Percentiles rank a stretch among this genome's conserved stretches.
phyloP scores from a whole-genome alignment of 83 land plant species.

The Thuja plicata region DNA sequence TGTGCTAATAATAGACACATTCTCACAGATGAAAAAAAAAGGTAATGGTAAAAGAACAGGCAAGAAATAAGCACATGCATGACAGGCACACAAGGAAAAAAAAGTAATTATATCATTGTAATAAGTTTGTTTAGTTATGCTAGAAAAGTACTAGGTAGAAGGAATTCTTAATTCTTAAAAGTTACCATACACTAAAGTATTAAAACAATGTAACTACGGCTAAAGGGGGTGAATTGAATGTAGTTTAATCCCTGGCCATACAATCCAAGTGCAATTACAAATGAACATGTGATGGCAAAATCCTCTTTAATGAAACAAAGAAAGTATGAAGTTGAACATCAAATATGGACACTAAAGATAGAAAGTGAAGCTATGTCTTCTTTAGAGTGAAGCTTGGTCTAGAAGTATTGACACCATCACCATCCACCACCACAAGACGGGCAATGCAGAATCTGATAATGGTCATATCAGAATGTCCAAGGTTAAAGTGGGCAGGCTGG shows the following conservation, averaged over 20 bases:
- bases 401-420: neutral
- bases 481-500: neutral
- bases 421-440: neutral
- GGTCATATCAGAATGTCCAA: neutral
- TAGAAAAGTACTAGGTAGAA: neutral
- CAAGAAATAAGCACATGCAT: neutral
- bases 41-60: too few relatives aligned
- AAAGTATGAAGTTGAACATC: neutral
- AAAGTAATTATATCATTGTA: neutral
- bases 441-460: neutral
- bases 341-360: neutral
- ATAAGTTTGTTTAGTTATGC: neutral
- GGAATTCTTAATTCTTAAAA: neutral
- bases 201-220: neutral
- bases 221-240: neutral
- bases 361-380: neutral
- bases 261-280: neutral
- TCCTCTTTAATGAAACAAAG: neutral
- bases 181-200: too few relatives aligned
- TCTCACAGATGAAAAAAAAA: too few relatives aligned
- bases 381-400: neutral
- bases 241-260: neutral
- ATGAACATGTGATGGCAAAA: neutral
- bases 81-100: neutral
- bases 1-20: too few relatives aligned